Evolutionary conservation across 257 asterid genomes (phyloP), one percentile per base, ranked within the genome.

Genomic region (Ilex aquifolium): DNA sequence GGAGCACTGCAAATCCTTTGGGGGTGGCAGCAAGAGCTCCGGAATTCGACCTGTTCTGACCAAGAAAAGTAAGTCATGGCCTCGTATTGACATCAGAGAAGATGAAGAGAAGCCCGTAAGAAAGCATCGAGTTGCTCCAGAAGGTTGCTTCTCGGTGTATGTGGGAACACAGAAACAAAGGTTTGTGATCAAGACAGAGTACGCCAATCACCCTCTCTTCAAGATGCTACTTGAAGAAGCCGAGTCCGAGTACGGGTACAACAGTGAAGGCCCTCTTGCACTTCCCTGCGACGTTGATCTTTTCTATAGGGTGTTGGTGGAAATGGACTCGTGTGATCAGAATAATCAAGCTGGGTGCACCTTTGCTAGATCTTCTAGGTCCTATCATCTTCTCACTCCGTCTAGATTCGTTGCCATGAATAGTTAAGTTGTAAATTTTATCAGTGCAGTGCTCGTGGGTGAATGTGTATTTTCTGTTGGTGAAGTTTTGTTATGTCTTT

Each of bases 191-290:
- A 74, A 64, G 48, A 83, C 88, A 0, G 64, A 68, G 27, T 78
- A 76, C 31, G 71, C 81, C 48, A 86, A 86, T 59, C 88, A 86
- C 55, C 86, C 79, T 1, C 77, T 76, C n/a, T 82, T 85, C 67
- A 73, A 72, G 72, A 61, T 51, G 10, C 42, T 85, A 17, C 85
- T 86, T 1, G 95, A 86, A 70, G 87, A 86, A 72, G 88, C 90
- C 2, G 91, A 83, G 68, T 76, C 78, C 0, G 95, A 83, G 32
- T 86, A 75, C 44, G 91, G 90, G 30, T 77, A 75, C 68, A 72
- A 75, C 10, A 59, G 65, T 21, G 77, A 83, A 3, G 90, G 91
- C 14, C 95, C 88, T 5, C 65, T 86, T 50, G 61, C 59, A 56
- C 85, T 86, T 56, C 95, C 95, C 46, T 86, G 95, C 56, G 58